Percentiles rank a stretch among this genome's conserved stretches.
These are phyloP conservation scores for Microstegium vimineum DNA, from an alignment of 176 grass and related monocot genomes.

Conservation along the genomic window DNA sequence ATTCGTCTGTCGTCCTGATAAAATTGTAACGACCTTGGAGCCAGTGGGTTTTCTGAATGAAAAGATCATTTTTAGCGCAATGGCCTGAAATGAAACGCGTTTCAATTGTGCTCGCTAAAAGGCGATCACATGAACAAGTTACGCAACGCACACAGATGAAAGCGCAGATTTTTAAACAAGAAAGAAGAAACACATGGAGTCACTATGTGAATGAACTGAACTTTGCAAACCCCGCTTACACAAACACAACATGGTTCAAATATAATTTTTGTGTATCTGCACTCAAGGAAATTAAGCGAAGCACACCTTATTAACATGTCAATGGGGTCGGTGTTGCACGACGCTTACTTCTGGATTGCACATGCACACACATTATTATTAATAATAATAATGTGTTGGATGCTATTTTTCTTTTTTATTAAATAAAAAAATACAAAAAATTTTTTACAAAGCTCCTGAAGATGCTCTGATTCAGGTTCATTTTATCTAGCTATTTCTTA, in stretches of 20 bases:
- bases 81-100: neutral
- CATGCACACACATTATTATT: too few species aligned
- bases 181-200: neutral
- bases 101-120: neutral
- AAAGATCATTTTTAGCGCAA: neutral
- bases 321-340: too few species aligned
- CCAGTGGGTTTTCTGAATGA: neutral
- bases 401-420: too few species aligned
- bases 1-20: neutral
- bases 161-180: neutral
- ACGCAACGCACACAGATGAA: neutral
- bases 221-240: neutral
- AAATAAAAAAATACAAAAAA: too few species aligned
- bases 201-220: neutral
- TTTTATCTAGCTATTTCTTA: too few species aligned
- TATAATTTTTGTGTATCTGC: neutral
- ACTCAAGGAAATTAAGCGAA: neutral
- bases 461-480: too few species aligned
- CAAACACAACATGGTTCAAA: neutral
- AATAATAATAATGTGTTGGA: too few species aligned
- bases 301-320: too few species aligned
- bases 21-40: conserved; percentile 2
- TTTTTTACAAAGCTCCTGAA: too few species aligned
- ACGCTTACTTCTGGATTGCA: too few species aligned
- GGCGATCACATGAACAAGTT: neutral